Base-by-base conservation (phyloP, 2,329 filamentous ascomycete species). In the Fusarium nurragi region DNA sequence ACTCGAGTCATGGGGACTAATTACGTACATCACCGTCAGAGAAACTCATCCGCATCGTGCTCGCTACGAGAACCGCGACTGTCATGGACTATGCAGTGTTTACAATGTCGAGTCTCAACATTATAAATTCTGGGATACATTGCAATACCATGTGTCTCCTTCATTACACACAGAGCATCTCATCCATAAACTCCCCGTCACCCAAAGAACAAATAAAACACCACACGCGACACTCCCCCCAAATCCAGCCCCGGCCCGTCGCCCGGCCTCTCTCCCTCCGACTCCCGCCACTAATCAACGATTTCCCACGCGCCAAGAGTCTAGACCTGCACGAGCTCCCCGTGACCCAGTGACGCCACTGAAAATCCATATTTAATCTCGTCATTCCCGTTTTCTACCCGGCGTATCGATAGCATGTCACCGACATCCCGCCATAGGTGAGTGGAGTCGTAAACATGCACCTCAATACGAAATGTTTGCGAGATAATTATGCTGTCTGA, bases 291-390 rank as follows among this genome's bases (percentile, higher is more conserved):
- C 58, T 57, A 58, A 47, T 60, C 37, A 30, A 34, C 28, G 46
- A 54, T 47, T 47, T 16, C 21, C 34, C 36, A 28, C 26, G 25
- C 19, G 47, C 38, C 28, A 32, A 32, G 51, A 13, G 39, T 36
- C 52, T 23, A 63, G 50, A 60, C 60, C 51, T 44, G 37, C 37
- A 49, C 39, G 60, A 61, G 56, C 64, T 68, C 64, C 64, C 64
- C 64, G 64, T 65, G 64, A 65, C 64, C 55, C n/a, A 25, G 26
- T 57, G 52, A 57, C 61, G 55, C 46, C 53, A 50, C 37, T n/a
- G 52, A 21, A 6, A 45, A 28, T 28, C 4, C 26, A 28, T n/a
- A n/a, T n/a, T n/a, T n/a, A 72, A 70, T 28, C n/a, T 30, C 19
- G 4, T 30, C 22, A 56, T 61, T 62, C 12, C 57, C 58, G 58